phyloP scores from a whole-genome alignment of 1,284 basidiomycete species.

The Malassezia sympodialis region DNA sequence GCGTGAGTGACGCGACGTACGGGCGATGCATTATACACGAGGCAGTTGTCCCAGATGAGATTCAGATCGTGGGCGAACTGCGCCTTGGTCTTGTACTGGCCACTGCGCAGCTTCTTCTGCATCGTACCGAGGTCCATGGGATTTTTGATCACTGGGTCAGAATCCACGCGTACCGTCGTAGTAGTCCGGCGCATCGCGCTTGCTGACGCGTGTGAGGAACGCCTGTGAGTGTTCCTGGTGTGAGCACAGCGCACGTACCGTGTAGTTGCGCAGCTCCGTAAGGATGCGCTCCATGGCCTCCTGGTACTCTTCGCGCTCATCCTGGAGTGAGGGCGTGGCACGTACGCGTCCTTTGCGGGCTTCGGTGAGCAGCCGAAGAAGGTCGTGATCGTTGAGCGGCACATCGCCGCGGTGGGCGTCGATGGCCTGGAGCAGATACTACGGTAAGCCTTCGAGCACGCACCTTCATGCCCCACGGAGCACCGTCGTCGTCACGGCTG shows the following conservation, averaged over 20 bases:
- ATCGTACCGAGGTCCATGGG: conserved; percentile 86
- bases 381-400: conserved; percentile 34
- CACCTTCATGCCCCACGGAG: conserved; percentile 15
- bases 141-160: conserved; percentile 27
- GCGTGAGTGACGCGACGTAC: conserved; percentile 50
- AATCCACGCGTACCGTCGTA: conserved; percentile 27
- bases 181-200: conserved; percentile 47
- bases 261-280: conserved; percentile 42
- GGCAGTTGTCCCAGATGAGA: conserved; percentile 92
- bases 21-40: conserved; percentile 78
- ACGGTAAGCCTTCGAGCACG: conserved; percentile 1
- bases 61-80: conserved; percentile 89
- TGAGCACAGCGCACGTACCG: conserved; percentile 13
- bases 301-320: conserved; percentile 42
- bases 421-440: conserved; percentile 47
- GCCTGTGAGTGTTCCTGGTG: conserved; percentile 40
- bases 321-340: conserved; percentile 17
- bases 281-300: conserved; percentile 45
- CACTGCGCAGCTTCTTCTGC: conserved; percentile 78
- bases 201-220: conserved; percentile 42
- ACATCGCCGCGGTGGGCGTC: conserved; percentile 35
- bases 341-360: conserved; percentile 33
- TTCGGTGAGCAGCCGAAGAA: conserved; percentile 37
- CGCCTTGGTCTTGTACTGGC: conserved; percentile 77
- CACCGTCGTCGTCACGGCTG: neutral